phyloP scores from a whole-genome alignment of 176 grass and related monocot genomes.

The Phragmites australis region DNA sequence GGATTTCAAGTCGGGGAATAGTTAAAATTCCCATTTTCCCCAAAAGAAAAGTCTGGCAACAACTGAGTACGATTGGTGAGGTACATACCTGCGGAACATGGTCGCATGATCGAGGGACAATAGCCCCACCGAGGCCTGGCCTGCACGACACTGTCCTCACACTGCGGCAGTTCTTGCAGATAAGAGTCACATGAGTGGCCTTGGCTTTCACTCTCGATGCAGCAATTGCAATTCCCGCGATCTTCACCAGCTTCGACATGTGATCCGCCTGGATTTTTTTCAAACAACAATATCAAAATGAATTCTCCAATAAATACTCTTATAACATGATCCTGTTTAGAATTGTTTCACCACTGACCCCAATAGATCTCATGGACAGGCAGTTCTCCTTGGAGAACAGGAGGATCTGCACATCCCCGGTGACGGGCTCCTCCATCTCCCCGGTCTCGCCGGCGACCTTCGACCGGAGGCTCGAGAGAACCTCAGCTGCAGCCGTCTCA shows the following conservation, averaged over 20 bases:
- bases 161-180: slow-evolving; percentile 94
- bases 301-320: not conserved
- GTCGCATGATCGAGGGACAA: slow-evolving; percentile 85
- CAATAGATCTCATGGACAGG: slow-evolving; percentile 81
- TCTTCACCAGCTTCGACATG: slow-evolving; percentile 96
- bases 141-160: slow-evolving; percentile 74
- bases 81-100: slow-evolving; percentile 69
- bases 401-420: slow-evolving; percentile 87
- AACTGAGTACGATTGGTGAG: not conserved
- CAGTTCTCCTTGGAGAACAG: slow-evolving; percentile 85
- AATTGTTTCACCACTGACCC: slow-evolving; percentile 48
- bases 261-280: slow-evolving; percentile 59
- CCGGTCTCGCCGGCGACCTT: slow-evolving; percentile 89
- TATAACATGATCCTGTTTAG: not conserved
- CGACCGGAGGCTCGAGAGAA: slow-evolving; percentile 68
- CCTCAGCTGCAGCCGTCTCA: slow-evolving; percentile 72
- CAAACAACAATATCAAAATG: not conserved
- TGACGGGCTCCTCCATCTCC: slow-evolving; percentile 88
- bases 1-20: not conserved
- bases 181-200: slow-evolving; percentile 86
- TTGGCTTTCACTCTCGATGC: slow-evolving; percentile 96
- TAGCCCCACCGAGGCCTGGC: slow-evolving; percentile 86
- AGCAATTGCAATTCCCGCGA: slow-evolving; percentile 83
- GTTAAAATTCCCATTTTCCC: not conserved
- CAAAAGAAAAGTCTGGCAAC: not conserved